Evolutionary conservation across 1,139 yeast genomes (phyloP), one percentile per base, ranked within the genome.

Genomic region (Candida glucosophila): DNA sequence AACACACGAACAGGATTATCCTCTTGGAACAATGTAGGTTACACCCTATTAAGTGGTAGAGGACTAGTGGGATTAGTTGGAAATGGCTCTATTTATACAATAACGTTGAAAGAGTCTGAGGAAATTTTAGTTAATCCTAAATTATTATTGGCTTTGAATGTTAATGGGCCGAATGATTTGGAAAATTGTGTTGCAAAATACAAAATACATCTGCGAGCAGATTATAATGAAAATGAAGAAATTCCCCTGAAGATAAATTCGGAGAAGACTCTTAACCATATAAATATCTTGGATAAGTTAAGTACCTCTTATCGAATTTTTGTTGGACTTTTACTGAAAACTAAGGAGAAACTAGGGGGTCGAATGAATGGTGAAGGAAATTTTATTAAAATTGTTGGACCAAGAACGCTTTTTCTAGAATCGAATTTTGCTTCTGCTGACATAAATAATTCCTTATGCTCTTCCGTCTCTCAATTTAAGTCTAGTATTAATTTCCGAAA

Each of bases 21-120:
- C 31, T 40, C 36, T 15, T 58, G 56, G 55, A 35, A 35, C 22
- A 43, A 43, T 22, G 30, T 46, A 3, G 75, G 74, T 0, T 74
- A 62, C 38, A 52, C 62, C 1, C 52, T 70, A 20, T 37, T 73
- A 6, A 59, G 67, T 17, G 83, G 83, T 1, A 54, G 82, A 33
- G 83, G 83, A 0, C 65, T 61, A 28, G 60, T 61, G 2, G 76
- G 74, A 2, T 36, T 76, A n/a, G 65, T 61, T 10, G 81, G 79
- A 1, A 52, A 55, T 16, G 81, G 82, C 1, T 57, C 68, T n/a
- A 49, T 75, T 12, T 72, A 72, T 44, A 62, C 60, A 30, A 49
- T 74, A 17, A 55, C 53, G 18, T 46, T 76, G 14, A 53, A 43
- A 4, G 60, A 51, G 10, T 59, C 49, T 10, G 81, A 76, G 37